Conservation (phyloP, 2,329 filamentous ascomycete species). For the Aspergillus quadrilineatus region DNA sequence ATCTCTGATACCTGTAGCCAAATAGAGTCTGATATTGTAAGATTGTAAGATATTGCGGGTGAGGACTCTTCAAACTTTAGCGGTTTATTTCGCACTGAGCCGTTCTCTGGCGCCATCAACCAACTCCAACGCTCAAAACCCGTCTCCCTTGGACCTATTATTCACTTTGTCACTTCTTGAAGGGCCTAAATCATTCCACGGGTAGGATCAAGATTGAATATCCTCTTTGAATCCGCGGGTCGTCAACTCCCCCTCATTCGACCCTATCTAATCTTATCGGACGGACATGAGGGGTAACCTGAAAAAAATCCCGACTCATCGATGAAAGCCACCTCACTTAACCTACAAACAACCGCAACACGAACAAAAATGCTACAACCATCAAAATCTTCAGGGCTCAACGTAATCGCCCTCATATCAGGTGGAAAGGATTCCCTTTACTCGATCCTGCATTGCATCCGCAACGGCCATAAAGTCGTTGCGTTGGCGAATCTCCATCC, state of each 20-base stretch:
- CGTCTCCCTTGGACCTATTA: background rate
- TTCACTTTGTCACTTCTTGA: too few relatives aligned
- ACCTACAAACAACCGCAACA: background rate
- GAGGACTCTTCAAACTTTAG: too few relatives aligned
- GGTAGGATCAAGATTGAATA: background rate
- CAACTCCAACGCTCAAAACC: too few relatives aligned
- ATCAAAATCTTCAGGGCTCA: conserved; percentile 44
- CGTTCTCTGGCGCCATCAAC: too few relatives aligned
- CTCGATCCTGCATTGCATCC: conserved; percentile 83
- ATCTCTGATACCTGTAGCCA: background rate
- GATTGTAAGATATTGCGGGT: too few relatives aligned
- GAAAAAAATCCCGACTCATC: background rate
- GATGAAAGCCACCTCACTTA: background rate
- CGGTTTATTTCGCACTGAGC: too few relatives aligned
- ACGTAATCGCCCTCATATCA: conserved; percentile 89
- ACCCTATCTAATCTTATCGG: background rate
- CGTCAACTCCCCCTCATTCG: background rate
- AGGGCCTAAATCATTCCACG: background rate
- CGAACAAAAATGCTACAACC: conserved; percentile 35
- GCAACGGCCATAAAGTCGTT: conserved; percentile 79
- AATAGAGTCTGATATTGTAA: too few relatives aligned
- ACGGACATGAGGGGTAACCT: background rate
- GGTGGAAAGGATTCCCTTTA: conserved; percentile 98
- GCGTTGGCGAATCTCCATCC: conserved; percentile 89
- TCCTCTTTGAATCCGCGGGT: background rate